Conservation (phyloP, 345 rosid species). For the Passiflora organensis region DNA sequence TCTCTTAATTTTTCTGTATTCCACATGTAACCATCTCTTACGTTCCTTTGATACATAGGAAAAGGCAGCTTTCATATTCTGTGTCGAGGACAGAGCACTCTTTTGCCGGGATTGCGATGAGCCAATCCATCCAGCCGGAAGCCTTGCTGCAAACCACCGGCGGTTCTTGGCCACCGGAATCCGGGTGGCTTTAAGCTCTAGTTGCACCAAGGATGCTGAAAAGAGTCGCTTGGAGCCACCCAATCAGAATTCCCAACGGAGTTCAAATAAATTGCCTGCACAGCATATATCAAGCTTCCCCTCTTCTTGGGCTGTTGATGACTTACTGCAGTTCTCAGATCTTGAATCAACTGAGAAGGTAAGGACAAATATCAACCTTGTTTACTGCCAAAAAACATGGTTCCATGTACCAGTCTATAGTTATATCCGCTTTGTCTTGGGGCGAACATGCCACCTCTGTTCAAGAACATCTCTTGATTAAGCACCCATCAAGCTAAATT, state of each 20-base stretch:
- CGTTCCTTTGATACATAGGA: conserved; percentile 42
- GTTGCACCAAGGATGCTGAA: conserved; percentile 41
- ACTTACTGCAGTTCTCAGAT: conserved; percentile 67
- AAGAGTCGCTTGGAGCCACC: conserved; percentile 61
- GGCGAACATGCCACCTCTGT: not conserved
- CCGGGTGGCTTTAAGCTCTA: conserved; percentile 65
- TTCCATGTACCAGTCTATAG: too few relatives aligned
- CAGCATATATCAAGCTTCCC: conserved; percentile 40
- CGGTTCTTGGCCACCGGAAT: conserved; percentile 91
- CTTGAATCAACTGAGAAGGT: conserved; percentile 64
- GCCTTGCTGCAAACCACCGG: conserved; percentile 85
- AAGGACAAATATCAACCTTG: not conserved
- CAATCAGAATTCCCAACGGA: conserved; percentile 36
- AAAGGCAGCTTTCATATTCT: conserved; percentile 90
- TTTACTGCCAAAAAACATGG: too few relatives aligned
- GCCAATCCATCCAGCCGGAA: conserved; percentile 65
- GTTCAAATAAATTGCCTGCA: conserved; percentile 32
- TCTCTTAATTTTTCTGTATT: too few relatives aligned
- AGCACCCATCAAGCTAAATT: too few relatives aligned
- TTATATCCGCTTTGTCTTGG: too few relatives aligned
- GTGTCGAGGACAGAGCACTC: conserved; percentile 95
- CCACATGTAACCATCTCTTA: too few relatives aligned
- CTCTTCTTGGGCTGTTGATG: conserved; percentile 73
- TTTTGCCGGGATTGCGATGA: conserved; percentile 85
- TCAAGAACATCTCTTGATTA: not conserved